Percentiles rank a stretch among this genome's conserved stretches.
Evolutionary conservation across 495 filamentous ascomycete genomes (phyloP).

Genomic region (Penicillium maclennaniae): DNA sequence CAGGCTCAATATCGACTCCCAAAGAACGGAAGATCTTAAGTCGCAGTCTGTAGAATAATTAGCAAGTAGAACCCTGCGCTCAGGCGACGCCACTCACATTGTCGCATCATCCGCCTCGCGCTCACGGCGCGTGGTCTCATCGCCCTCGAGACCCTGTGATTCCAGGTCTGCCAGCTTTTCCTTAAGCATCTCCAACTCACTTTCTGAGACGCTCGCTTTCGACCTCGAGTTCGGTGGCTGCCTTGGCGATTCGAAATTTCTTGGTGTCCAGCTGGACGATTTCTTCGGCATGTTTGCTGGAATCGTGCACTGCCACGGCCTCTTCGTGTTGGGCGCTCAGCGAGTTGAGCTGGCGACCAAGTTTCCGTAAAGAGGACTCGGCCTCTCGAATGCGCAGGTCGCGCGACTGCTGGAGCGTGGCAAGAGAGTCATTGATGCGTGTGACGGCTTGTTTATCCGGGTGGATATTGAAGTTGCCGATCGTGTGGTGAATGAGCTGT

Average conservation of each 20-base stretch:
- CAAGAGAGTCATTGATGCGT: constrained; percentile 81
- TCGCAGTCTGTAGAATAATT: constrained; percentile 55
- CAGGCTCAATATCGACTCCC: constrained; percentile 83
- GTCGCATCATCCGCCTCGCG: constrained; percentile 60
- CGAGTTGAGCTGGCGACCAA: constrained; percentile 67
- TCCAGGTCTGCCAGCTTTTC: constrained; percentile 77
- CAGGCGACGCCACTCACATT: constrained; percentile 33
- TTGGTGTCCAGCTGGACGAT: constrained; percentile 85
- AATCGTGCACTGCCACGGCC: constrained; percentile 64
- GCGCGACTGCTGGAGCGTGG: constrained; percentile 73
- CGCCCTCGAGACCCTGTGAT: constrained; percentile 67
- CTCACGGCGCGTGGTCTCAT: constrained; percentile 50
- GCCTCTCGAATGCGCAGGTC: constrained; percentile 69
- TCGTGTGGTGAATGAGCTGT: constrained; percentile 84
- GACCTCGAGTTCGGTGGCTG: constrained; percentile 81
- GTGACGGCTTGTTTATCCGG: constrained; percentile 80
- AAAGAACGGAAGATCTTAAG: constrained; percentile 88
- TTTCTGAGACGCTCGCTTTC: constrained; percentile 83
- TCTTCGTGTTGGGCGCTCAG: constrained; percentile 67
- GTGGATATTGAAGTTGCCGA: constrained; percentile 89
- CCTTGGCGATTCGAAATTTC: constrained; percentile 92
- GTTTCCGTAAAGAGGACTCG: constrained; percentile 64
- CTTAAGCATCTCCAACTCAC: constrained; percentile 73
- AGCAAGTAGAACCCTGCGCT: constrained; percentile 2
- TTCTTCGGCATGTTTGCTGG: constrained; percentile 69